Conservation (phyloP, 805 yeast species). For the Schwanniomyces polymorphus region DNA sequence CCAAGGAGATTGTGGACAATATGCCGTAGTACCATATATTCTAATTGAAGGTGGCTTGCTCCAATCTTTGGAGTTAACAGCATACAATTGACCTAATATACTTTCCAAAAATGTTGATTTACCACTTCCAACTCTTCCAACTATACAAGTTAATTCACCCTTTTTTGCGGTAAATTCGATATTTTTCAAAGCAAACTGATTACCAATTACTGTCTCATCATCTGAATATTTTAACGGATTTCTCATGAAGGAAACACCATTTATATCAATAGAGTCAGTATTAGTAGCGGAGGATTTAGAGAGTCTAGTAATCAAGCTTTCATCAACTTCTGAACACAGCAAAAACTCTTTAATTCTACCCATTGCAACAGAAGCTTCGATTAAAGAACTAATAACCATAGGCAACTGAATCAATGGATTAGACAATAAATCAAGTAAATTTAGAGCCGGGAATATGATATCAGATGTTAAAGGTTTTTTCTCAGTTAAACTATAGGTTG, state of each 20-base stretch:
- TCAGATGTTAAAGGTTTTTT: constrained; percentile 32
- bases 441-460: constrained; percentile 38
- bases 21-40: constrained; percentile 35
- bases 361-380: constrained; percentile 32
- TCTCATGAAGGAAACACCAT: constrained; percentile 37
- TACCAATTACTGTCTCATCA: constrained; percentile 12
- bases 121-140: constrained; percentile 44
- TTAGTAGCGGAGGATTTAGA: constrained; percentile 13
- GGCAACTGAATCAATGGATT: constrained; percentile 38
- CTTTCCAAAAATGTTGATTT: constrained; percentile 37
- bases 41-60: constrained; percentile 19
- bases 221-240: constrained; percentile 7
- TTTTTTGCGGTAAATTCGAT: constrained; percentile 33
- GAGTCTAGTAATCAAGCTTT: constrained; percentile 18
- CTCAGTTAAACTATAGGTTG: constrained; percentile 23
- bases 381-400: constrained; percentile 23
- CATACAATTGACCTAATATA: constrained; percentile 23
- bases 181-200: constrained; percentile 27
- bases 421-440: constrained; percentile 35
- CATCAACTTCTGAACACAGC: constrained; percentile 32
- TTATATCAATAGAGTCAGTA: constrained; percentile 23
- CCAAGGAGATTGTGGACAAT: constrained; percentile 44
- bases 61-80: not conserved
- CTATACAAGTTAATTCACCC: constrained; percentile 40
- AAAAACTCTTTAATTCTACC: constrained; percentile 33